Evolutionary conservation across 1,284 basidiomycete species (phyloP), one percentile per base, ranked within the genome.

Genomic region (Ustilago shanxiensis): DNA sequence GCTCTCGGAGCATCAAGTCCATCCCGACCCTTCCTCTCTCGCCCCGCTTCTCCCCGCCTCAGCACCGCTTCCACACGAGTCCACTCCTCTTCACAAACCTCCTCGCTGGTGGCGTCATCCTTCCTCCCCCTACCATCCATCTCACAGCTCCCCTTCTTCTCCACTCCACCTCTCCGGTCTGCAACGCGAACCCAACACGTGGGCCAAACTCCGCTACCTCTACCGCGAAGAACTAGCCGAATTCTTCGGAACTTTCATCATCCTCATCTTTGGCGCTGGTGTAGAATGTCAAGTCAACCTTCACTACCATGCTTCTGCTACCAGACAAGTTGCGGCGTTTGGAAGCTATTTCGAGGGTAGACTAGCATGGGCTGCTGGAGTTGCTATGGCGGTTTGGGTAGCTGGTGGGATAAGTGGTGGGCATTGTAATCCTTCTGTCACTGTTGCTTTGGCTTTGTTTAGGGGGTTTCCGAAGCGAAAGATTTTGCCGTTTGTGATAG

Each of bases 391-490:
- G 1, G 72, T 70, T 0, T 84, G 76, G 73, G 68, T 77, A 0
- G 54, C 72, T 3, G 82, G 82, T 16, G 82, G 82, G 1, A 65
- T 83, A 14, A 71, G 66, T 49, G 82, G 82, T 28, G 82, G 76
- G 13, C 79, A 79, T 51, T 65, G 74, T 31, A 79, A 79, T 41
- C 82, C 81, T 1, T 62, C 64, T 10, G 79, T 80, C 18, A 94
- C 93, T 2, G 80, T 94, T 39, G 88, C 90, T 6, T 80, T 93
- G 51, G 92, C 92, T 1, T 87, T 90, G 6, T 90, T 90, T 81
- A 90, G 93, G 64, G 89, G 88, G 56, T 94, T 95, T 86, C 92
- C 93, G 1, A 91, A 91, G 90, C 89, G 89, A 69, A 94, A 93
- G 83, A 92, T 93, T 0, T 91, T 92, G 0, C 88, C 82, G 75